Conservation (phyloP, 2,329 filamentous ascomycete genomes). For the Stylonectria norvegica region DNA sequence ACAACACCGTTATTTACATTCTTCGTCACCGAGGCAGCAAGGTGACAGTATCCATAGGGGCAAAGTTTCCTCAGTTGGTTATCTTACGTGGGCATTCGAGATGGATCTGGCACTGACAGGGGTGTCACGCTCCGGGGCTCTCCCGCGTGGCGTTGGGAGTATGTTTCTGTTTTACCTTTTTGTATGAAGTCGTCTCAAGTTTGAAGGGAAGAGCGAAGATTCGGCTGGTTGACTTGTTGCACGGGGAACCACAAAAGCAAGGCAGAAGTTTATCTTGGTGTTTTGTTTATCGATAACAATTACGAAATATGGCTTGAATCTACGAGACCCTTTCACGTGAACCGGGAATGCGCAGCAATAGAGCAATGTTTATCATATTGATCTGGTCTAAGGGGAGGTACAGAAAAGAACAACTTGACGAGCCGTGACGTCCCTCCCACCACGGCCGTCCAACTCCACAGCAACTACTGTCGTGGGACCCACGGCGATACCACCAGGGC, state of each 20-base stretch:
- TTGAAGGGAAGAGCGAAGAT: not conserved
- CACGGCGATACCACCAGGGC: conserved; percentile 10
- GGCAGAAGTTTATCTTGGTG: too few relatives aligned
- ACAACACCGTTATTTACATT: conserved; percentile 9
- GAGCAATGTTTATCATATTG: too few relatives aligned
- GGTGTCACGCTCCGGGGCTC: conserved; percentile 14
- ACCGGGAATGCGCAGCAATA: too few relatives aligned
- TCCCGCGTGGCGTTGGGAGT: conserved; percentile 18
- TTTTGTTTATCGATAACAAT: too few relatives aligned
- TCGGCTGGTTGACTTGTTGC: not conserved
- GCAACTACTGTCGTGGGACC: conserved; percentile 48
- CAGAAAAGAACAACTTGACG: conserved; percentile 29
- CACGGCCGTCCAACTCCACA: conserved; percentile 42
- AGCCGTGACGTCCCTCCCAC: conserved; percentile 61
- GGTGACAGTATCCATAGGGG: conserved; percentile 5
- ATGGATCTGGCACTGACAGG: conserved; percentile 13
- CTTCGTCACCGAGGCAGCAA: conserved; percentile 6
- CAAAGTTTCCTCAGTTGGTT: conserved; percentile 4
- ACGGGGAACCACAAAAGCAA: too few relatives aligned
- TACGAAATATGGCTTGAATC: too few relatives aligned
- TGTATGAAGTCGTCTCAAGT: not conserved
- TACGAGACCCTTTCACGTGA: too few relatives aligned
- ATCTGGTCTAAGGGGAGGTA: conserved; percentile 18
- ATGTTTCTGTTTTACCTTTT: conserved; percentile 4
- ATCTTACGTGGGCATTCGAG: conserved; percentile 14